phyloP scores from a whole-genome alignment of 2,329 filamentous ascomycete genomes.

The Coccinonectria pachysandricola region DNA sequence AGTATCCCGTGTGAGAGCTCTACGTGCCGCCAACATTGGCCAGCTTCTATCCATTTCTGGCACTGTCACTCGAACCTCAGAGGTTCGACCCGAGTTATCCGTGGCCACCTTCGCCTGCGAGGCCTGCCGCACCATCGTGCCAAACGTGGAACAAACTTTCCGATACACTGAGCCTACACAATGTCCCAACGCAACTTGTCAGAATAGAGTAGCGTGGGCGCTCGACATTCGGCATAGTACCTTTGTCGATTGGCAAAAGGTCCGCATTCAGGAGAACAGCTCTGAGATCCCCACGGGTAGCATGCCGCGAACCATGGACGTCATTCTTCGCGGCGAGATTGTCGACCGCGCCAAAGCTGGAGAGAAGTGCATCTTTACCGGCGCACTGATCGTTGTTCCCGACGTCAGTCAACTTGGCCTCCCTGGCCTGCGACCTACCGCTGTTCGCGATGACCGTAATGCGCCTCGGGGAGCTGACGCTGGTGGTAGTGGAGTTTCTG shows the following conservation, averaged over 20 bases:
- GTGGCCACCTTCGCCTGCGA: conserved; percentile 89
- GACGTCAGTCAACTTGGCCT: conserved; percentile 92
- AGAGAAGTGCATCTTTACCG: conserved; percentile 97
- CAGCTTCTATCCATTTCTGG: conserved; percentile 92
- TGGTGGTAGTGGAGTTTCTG: conserved; percentile 74
- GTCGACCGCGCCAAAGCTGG: conserved; percentile 95
- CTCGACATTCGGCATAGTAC: conserved; percentile 95
- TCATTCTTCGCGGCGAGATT: conserved; percentile 92
- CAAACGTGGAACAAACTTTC: conserved; percentile 95
- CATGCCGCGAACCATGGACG: conserved; percentile 97
- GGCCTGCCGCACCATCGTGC: conserved; percentile 70
- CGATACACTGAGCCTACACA: conserved; percentile 94
- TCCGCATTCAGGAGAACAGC: conserved; percentile 95
- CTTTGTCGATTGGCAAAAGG: conserved; percentile 98
- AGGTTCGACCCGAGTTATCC: conserved; percentile 88
- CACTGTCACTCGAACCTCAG: conserved; percentile 91
- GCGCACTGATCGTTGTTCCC: conserved; percentile 89
- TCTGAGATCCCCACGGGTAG: conserved; percentile 96
- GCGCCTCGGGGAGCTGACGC: conserved; percentile 64
- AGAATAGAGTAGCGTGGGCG: conserved; percentile 87
- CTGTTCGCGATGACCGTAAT: conserved; percentile 71
- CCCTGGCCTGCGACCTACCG: conserved; percentile 73
- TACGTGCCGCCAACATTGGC: conserved; percentile 84
- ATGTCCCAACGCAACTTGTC: conserved; percentile 80
- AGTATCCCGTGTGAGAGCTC: conserved; percentile 72